Conservation (phyloP, 768 basidiomycete genomes). For the Hericium coralloides region DNA sequence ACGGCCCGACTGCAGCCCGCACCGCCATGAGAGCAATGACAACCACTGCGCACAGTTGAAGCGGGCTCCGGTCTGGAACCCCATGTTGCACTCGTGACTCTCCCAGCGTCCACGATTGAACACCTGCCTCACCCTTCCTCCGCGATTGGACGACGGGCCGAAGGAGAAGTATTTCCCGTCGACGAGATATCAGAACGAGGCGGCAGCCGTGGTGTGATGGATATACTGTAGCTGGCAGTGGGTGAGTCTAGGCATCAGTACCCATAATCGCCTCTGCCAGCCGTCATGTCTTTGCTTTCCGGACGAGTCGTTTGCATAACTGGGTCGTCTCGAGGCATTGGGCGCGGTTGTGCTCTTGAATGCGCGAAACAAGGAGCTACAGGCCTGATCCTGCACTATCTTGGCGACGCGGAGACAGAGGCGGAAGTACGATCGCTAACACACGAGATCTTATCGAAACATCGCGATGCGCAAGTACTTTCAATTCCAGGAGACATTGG, state of each 20-base stretch:
- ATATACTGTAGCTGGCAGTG: no score
- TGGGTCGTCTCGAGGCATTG: slow-evolving; percentile 68
- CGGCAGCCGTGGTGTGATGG: no score
- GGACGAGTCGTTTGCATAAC: slow-evolving; percentile 64
- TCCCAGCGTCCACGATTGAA: no score
- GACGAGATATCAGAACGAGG: no score
- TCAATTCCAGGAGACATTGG: slow-evolving; percentile 61
- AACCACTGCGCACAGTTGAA: not conserved
- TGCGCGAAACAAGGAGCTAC: slow-evolving; percentile 56
- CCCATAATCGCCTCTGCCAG: no score
- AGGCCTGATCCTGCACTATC: slow-evolving; percentile 58
- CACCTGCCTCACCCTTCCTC: not conserved
- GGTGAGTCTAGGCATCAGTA: no score
- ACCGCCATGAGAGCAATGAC: not conserved
- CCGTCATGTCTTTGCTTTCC: slow-evolving; percentile 28
- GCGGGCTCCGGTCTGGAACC: not conserved
- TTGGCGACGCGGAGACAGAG: slow-evolving; percentile 48
- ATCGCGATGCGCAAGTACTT: slow-evolving; percentile 31
- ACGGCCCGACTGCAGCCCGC: not conserved
- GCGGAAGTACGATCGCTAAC: slow-evolving; percentile 38
- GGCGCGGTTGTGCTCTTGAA: slow-evolving; percentile 58
- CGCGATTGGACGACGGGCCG: not conserved
- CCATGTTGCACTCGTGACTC: not conserved
- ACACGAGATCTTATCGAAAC: slow-evolving; percentile 34
- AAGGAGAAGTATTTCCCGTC: no score